Base-by-base conservation (phyloP, 2,329 filamentous ascomycete genomes). In the Plenodomus lindquistii region DNA sequence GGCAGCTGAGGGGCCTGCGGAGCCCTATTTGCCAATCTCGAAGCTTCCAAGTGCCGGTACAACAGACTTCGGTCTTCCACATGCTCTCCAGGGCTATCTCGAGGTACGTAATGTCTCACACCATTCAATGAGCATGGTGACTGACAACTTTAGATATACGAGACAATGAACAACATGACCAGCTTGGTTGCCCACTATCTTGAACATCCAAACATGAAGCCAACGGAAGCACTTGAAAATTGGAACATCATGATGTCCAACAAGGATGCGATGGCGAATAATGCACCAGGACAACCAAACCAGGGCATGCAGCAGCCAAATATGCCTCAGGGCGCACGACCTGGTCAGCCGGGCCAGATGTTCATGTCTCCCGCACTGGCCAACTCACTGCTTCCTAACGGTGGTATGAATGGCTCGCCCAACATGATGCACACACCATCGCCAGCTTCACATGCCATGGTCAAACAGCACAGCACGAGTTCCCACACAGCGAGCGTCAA, bases 81-180 rank as follows among this genome's bases (percentile, higher is more conserved):
- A 73, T 36, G 74, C 76, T 37, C 78, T 87, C 42, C 78, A 84
- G 69, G 75, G 77, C 57, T 86, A 85, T 64, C 75, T 87, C 52
- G 85, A 87, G 78, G 83, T 85, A 75, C 65, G 70, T 65, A 18
- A 27, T 37, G 24, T 16, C 27, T 37, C 35, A 36, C 13, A 44
- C 43, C 31, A 24, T 42, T 37, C 56, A 39, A 40, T 37, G 46
- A 46, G 48, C 43, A 52, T 50, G 48, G 53, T 46, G 42, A 56
- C 63, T 70, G 48, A 70, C 59, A 40, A 50, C 35, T 41, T 35
- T 63, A 86, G 84, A 79, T 86, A 52, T 82, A 81, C 50, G 85
- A 87, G 69, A 85, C 83, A 22, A 81, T 87, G 66, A 84, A 81
- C 44, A 77, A 81, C 56, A 87, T 87, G 85, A 79, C 79, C 48